phyloP scores from a whole-genome alignment of 2,329 filamentous ascomycete genomes.

The Delphinella strobiligena region DNA sequence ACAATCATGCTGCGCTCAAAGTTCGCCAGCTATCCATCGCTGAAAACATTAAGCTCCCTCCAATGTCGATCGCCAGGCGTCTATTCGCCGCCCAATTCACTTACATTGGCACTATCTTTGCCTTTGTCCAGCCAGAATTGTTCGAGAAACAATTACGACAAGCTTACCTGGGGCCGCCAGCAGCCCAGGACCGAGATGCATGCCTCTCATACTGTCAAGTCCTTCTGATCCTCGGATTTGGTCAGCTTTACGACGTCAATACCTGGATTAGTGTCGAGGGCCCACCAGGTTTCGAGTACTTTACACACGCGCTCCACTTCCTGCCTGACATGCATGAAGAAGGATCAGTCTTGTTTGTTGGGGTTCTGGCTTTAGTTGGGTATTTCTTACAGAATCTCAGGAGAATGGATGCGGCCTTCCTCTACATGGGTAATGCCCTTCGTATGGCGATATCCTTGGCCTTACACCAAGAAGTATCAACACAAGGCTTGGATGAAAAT shows the following conservation, averaged over 20 bases:
- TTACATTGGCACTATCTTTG: constrained; percentile 47
- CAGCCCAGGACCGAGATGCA: constrained; percentile 32
- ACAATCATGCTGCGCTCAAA: constrained; percentile 21
- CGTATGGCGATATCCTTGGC: constrained; percentile 47
- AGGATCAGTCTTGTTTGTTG: constrained; percentile 42
- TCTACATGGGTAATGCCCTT: constrained; percentile 36
- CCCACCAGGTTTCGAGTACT: constrained; percentile 45
- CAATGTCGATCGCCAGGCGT: constrained; percentile 38
- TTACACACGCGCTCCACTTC: constrained; percentile 38
- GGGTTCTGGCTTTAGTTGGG: constrained; percentile 42
- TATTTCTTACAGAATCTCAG: constrained; percentile 49
- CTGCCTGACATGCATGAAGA: constrained; percentile 45
- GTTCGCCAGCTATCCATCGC: constrained; percentile 21
- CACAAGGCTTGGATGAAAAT: constrained; percentile 26
- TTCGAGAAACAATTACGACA: constrained; percentile 35
- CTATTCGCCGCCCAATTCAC: constrained; percentile 41
- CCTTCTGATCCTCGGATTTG: constrained; percentile 42
- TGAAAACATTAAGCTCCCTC: constrained; percentile 31
- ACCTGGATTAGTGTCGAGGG: constrained; percentile 37
- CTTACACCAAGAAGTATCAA: constrained; percentile 41
- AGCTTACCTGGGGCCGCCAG: constrained; percentile 32
- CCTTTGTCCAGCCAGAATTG: constrained; percentile 35
- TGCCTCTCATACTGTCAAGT: constrained; percentile 42
- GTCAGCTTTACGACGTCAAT: constrained; percentile 46
- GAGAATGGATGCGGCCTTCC: constrained; percentile 41